Percentiles rank a stretch among this genome's conserved stretches.
phyloP scores from a whole-genome alignment of 164 flowering plant genomes.

The Aristolochia contorta region DNA sequence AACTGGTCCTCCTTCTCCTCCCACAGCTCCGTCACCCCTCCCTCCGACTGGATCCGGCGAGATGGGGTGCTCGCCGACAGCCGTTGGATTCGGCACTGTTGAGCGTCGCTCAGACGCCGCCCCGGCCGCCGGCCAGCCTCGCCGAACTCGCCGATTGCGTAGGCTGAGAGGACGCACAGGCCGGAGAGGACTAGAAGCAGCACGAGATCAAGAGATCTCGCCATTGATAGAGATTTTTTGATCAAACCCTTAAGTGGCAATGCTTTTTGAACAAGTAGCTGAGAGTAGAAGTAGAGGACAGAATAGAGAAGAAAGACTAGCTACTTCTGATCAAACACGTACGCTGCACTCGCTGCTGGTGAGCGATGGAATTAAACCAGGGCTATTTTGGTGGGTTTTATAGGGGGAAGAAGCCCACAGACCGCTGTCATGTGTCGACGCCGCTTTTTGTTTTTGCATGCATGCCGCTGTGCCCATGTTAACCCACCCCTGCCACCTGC shows the following conservation, averaged over 20 bases:
- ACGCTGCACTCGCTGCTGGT: no score
- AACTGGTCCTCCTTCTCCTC: constrained; percentile 27
- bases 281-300: no score
- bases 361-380: neutral
- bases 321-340: no score
- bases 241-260: no score
- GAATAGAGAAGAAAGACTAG: no score
- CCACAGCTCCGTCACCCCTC: constrained; percentile 29
- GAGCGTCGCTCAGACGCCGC: constrained; percentile 9
- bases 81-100: constrained; percentile 23
- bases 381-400: neutral
- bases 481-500: no score
- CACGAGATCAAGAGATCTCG: neutral
- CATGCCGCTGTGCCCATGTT: neutral
- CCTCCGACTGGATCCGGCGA: constrained; percentile 22
- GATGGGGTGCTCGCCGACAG: constrained; percentile 17
- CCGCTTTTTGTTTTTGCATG: neutral
- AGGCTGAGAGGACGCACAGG: constrained; percentile 5
- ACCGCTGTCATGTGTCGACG: neutral
- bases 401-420: neutral
- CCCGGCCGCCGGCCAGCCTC: no score
- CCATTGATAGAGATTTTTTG: neutral
- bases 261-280: no score
- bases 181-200: constrained; percentile 13
- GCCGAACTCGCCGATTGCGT: no score